Evolutionary conservation across 148 eudicot genomes (phyloP).

Genomic region (Euryodendron excelsum): DNA sequence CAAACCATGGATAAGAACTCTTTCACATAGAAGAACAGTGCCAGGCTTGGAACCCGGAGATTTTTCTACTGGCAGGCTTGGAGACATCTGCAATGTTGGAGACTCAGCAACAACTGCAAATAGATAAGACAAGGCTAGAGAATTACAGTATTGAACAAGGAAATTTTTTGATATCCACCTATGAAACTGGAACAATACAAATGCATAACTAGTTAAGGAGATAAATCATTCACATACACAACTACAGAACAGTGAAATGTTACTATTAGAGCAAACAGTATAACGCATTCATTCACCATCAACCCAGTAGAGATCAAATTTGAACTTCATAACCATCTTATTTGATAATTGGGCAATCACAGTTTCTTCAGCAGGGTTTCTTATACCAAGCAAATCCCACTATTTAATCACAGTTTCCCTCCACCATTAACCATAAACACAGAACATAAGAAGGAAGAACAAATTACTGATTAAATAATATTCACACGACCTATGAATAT

Average conservation of each 20-base stretch:
- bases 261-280: slow-evolving; percentile 39
- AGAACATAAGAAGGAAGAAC: no score
- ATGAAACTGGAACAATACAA: background rate
- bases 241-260: slow-evolving; percentile 20
- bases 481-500: no score
- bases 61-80: slow-evolving; percentile 40
- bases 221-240: slow-evolving; percentile 26
- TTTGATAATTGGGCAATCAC: no score
- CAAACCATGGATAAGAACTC: slow-evolving; percentile 65
- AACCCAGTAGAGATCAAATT: background rate
- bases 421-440: no score
- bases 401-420: no score
- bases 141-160: background rate
- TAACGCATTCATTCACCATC: slow-evolving; percentile 40
- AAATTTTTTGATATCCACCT: background rate
- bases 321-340: background rate
- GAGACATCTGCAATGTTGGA: slow-evolving; percentile 39
- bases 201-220: background rate
- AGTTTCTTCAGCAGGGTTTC: no score
- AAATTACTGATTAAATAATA: no score
- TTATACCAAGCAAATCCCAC: no score
- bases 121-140: slow-evolving; percentile 9
- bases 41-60: slow-evolving; percentile 66
- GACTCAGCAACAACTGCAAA: slow-evolving; percentile 55
- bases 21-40: slow-evolving; percentile 45